Conservation (phyloP, 2,329 filamentous ascomycete species). For the Leptosphaerulina australis region DNA sequence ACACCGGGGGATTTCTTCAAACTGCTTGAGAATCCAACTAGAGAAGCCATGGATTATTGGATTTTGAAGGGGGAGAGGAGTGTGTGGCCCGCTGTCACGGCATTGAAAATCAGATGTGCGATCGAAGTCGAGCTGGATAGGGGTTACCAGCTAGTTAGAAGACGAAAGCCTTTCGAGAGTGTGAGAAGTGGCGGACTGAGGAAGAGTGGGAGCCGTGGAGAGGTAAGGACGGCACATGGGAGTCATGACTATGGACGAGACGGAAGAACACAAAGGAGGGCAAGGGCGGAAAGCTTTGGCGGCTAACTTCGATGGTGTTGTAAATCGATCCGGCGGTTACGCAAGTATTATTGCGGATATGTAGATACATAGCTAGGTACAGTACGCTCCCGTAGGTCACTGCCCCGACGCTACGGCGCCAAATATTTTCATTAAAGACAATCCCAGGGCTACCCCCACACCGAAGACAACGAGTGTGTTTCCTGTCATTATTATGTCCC, state of each 20-base stretch:
- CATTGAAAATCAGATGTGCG: slow-evolving; percentile 79
- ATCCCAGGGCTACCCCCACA: slow-evolving; percentile 10
- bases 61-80: slow-evolving; percentile 81
- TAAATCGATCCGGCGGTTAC: no score
- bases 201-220: slow-evolving; percentile 34
- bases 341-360: no score
- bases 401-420: neutral
- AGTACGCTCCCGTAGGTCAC: neutral
- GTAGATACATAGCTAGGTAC: no score
- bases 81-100: slow-evolving; percentile 88
- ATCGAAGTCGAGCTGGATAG: slow-evolving; percentile 87
- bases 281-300: slow-evolving; percentile 41
- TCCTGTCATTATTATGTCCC: neutral
- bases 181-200: slow-evolving; percentile 23
- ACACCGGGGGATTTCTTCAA: slow-evolving; percentile 73
- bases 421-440: slow-evolving; percentile 6
- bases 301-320: neutral
- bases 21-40: slow-evolving; percentile 81
- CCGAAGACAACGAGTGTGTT: slow-evolving; percentile 7
- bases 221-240: slow-evolving; percentile 20
- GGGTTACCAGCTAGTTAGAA: slow-evolving; percentile 79
- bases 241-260: slow-evolving; percentile 16
- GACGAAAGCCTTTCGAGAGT: slow-evolving; percentile 53
- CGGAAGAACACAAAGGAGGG: slow-evolving; percentile 21
- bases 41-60: slow-evolving; percentile 80